A percentile compares a stretch with the other conserved stretches of the same genome.
These are phyloP conservation scores for Fusarium graminum DNA, from an alignment of 2,329 filamentous ascomycete species.

Conservation along the genomic window DNA sequence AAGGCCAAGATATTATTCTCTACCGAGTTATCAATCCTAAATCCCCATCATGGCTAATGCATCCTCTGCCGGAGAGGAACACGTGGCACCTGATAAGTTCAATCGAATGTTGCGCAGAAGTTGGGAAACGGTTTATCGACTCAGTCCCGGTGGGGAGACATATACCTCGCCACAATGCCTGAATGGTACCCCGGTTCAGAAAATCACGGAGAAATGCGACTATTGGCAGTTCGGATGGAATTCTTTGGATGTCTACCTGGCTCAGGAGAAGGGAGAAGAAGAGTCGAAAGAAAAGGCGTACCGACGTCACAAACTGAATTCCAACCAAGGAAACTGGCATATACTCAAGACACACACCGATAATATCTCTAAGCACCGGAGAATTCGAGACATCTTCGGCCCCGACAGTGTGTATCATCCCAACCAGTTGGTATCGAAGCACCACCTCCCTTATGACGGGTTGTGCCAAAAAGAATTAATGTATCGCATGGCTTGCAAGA, in stretches of 20 bases:
- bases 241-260: slow-evolving; percentile 50
- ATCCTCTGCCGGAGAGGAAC: not conserved
- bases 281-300: slow-evolving; percentile 33
- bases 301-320: slow-evolving; percentile 2
- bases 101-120: slow-evolving; percentile 31
- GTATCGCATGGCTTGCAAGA: slow-evolving; percentile 53
- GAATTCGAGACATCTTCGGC: slow-evolving; percentile 55
- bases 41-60: not conserved
- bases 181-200: slow-evolving; percentile 47
- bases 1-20: not conserved
- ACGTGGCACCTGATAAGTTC: not conserved
- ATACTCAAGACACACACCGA: slow-evolving; percentile 48
- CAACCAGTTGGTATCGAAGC: slow-evolving; percentile 54
- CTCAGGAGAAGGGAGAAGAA: slow-evolving; percentile 43
- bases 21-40: not conserved
- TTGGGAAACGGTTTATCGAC: slow-evolving; percentile 34
- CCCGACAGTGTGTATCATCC: slow-evolving; percentile 51
- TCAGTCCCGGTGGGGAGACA: slow-evolving; percentile 41
- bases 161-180: slow-evolving; percentile 48
- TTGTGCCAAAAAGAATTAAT: slow-evolving; percentile 54
- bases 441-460: slow-evolving; percentile 50
- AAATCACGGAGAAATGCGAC: slow-evolving; percentile 46
- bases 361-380: slow-evolving; percentile 53
- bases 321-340: slow-evolving; percentile 18
- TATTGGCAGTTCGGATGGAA: slow-evolving; percentile 53